Evolutionary conservation across 371 early-diverging fungal genomes (phyloP).

Genomic region (Rozella allomycis): DNA sequence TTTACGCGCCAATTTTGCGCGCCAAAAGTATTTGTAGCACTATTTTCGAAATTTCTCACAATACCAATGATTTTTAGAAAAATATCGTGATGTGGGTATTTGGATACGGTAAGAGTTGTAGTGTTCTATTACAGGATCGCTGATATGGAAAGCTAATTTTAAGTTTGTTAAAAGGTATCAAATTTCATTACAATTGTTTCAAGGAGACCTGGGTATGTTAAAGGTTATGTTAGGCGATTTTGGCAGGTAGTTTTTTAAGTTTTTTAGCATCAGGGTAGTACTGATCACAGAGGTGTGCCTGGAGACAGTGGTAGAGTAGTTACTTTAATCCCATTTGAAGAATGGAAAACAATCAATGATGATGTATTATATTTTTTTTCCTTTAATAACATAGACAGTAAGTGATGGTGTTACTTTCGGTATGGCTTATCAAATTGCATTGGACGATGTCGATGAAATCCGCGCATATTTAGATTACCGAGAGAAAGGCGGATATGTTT

Average conservation of each 20-base stretch:
- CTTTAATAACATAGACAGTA: constrained; percentile 18
- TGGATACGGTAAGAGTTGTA: too few species aligned
- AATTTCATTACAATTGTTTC: too few species aligned
- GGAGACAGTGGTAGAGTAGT: constrained; percentile 68
- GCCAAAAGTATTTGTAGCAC: too few species aligned
- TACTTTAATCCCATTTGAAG: constrained; percentile 49
- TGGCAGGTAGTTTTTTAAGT: constrained; percentile 41
- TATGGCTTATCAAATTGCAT: constrained; percentile 54
- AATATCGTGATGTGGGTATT: constrained; percentile 61
- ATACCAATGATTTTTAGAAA: too few species aligned
- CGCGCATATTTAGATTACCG: constrained; percentile 54
- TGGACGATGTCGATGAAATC: constrained; percentile 35
- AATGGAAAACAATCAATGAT: constrained; percentile 11
- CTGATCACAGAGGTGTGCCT: constrained; percentile 75
- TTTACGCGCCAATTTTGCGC: too few species aligned
- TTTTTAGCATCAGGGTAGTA: constrained; percentile 28
- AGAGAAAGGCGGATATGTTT: constrained; percentile 42
- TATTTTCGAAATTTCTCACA: too few species aligned
- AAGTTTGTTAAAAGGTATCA: constrained; percentile 16
- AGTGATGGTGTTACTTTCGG: constrained; percentile 54
- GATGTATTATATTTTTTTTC: constrained; percentile 3
- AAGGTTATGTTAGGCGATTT: constrained; percentile 56
- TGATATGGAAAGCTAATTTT: constrained; percentile 56
- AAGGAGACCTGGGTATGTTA: constrained; percentile 50
- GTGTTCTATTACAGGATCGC: too few species aligned